Percentiles rank a stretch among this genome's conserved stretches.
These are phyloP conservation scores for Chrysoporthe puriensis DNA, from an alignment of 2,329 filamentous ascomycete species.

Conservation along the genomic window DNA sequence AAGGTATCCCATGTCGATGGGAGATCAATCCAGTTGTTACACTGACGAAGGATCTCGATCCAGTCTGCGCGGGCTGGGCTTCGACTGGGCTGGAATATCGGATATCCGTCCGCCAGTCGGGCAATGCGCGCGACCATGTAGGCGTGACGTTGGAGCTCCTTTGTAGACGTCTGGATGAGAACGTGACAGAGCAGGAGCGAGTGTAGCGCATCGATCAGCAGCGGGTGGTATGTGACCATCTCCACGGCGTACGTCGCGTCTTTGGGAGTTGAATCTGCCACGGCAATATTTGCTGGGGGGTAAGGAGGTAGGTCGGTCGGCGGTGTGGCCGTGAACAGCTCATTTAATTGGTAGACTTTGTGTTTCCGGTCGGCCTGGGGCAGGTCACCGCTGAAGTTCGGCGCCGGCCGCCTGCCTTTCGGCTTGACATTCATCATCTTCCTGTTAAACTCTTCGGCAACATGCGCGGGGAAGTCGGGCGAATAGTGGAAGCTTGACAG, in stretches of 20 bases:
- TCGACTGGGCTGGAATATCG: constrained; percentile 74
- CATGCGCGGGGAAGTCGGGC: constrained; percentile 65
- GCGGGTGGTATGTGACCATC: constrained; percentile 77
- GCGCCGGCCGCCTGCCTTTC: constrained; percentile 45
- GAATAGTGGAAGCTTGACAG: constrained; percentile 79
- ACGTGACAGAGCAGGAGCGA: constrained; percentile 77
- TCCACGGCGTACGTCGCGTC: constrained; percentile 48
- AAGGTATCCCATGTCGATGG: constrained; percentile 69
- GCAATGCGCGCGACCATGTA: constrained; percentile 79
- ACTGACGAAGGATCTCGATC: constrained; percentile 72
- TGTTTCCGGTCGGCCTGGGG: constrained; percentile 38
- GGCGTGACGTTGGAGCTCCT: constrained; percentile 78
- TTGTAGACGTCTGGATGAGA: constrained; percentile 77
- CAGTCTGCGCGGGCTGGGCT: constrained; percentile 78
- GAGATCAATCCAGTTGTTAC: constrained; percentile 72
- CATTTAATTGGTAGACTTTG: constrained; percentile 52
- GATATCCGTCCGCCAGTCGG: constrained; percentile 77
- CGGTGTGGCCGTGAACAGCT: constrained; percentile 72
- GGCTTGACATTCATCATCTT: constrained; percentile 62
- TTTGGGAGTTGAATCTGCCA: constrained; percentile 35
- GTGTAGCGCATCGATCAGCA: constrained; percentile 79
- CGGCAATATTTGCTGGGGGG: constrained; percentile 51
- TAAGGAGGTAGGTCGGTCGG: constrained; percentile 70
- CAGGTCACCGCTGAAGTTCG: constrained; percentile 30
- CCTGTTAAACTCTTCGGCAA: constrained; percentile 59